Evolutionary conservation across 352 stramenopile species (phyloP), one percentile per base, ranked within the genome.

Genomic region (Phytopythium mirpurense): DNA sequence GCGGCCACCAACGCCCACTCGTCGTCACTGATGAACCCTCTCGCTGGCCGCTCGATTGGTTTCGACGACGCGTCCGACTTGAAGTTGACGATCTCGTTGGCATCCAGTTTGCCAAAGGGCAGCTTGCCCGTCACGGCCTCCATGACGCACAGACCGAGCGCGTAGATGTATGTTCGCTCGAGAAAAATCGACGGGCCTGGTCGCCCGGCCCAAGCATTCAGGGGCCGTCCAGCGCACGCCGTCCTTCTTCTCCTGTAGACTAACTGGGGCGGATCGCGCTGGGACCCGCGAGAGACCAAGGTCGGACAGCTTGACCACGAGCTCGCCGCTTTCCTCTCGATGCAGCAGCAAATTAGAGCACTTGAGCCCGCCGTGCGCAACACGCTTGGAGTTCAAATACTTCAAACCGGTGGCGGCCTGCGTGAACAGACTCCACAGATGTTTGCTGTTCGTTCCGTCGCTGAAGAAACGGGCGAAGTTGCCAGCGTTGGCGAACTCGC

Each of bases 291-390:
- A 62, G 19, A 65, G 59, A 16, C 55, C 56, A 53, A 77, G 73
- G 37, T 77, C 68, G 12, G 57, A 45, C 0, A 77, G 19, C 50
- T 73, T 73, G 1, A 59, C 53, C 0, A 55, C 64, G 36, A 51
- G 29, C 15, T 55, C 21, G 3, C 44, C 34, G 18, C 3, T 36
- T 10, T 36, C 11, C 7, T 36, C 38, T 2, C 48, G 35, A 11
- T 65, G 56, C 4, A 78, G 70, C 11, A 91, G 44, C 3, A 96
- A 64, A 34, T 96, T 96, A 14, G 57, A 72, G 32, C 74, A 77
- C 55, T 96, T 96, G 12, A 96, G 68, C n/a, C 88, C 86, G 11
- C 86, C 73, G 50, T 96, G 84, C 19, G 90, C 60, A 12, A 85
- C 55, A 0, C 70, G 57, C 7, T 42, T 26, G 2, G 18, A 16